Evolutionary conservation across 257 asterid genomes (phyloP), one percentile per base, ranked within the genome.

Genomic region (Craterostigma plantagineum): DNA sequence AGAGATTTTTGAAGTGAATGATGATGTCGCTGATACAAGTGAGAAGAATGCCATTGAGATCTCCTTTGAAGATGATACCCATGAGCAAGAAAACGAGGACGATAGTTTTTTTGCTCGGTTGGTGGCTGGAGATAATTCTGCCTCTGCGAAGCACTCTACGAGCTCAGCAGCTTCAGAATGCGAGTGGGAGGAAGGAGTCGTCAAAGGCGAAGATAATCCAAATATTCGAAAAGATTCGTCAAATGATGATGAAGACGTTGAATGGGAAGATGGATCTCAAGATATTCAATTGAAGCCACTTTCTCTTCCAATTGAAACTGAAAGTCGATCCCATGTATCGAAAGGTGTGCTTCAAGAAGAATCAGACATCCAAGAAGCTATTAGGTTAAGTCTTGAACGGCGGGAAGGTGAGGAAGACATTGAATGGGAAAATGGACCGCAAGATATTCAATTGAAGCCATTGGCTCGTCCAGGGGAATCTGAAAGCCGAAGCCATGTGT

Each of bases 401-500:
- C 4, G 6, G 56, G 48, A 49, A 54, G 79, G 63, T 46, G 85
- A 69, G 57, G 70, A 43, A 44, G 91, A 71, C 51, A 57, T 71
- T 50, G 92, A 73, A 60, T 74, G 97, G 95, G 94, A 86, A 77
- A 92, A 87, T 33, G 94, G 78, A 48, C 53, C 51, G 55, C 55
- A 45, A 58, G 77, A 57, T 38, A 55, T 52, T 58, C 67, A 42
- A 34, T 46, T 70, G 63, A 63, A 65, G 57, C 48, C 63, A 34
- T 57, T 56, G 11, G 30, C 66, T 10, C 40, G 33, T 62, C 61
- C 57, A 10, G 58, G 52, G 46, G 74, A 60, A 51, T 55, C 44
- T 46, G 50, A 27, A 46, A 63, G 49, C 38, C 30, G 30, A 23
- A 23, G 30, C 30, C 57, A 35, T 58, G 48, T 55, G 58, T 50